Base-by-base conservation (phyloP, 805 yeast genomes). In the Zygosaccharomyces gambellarensis region DNA sequence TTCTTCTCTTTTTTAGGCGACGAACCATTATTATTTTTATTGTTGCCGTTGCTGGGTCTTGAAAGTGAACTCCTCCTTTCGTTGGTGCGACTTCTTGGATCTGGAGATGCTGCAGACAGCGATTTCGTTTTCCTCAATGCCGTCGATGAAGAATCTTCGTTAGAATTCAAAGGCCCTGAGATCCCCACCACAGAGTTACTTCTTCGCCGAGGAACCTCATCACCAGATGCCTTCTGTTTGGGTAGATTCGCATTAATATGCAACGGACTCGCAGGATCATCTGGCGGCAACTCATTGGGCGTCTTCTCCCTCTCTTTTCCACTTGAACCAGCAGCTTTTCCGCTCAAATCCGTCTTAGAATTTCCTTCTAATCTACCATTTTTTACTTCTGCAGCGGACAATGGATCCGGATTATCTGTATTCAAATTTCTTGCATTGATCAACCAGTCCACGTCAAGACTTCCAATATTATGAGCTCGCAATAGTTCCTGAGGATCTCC, bases 71-170 rank as follows among this genome's bases (percentile, higher is more conserved):
- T 29, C 14, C 54, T 47, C 31, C 56, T 47, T 14, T 28, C 31
- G 6, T 44, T 36, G 12, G 19, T 32, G 10, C 25, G 23, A 7
- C 10, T 12, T 27, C 36, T 17, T 42, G 32, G 34, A 11, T 44
- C 22, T 9, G 51, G 27, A 22, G 56, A 48, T 5, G 57, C 52
- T 1, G 47, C 61, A 5, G 73, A 67, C 10, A 63, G 48, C 1
- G 75, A 71, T 41, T 62, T 64, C 7, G 73, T 61, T 42, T 67
- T 57, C 47, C 68, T 59, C 31, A 63, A 52, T 28, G 46, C 22
- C 47, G 28, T 42, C 29, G 36, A 17, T 6, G 45, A 42, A 12
- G 36, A 12, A 12, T 31, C 42, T 23, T 30, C 43, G 22, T 29
- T 27, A 14, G 31, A 41, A 12, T 42, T 39, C 14, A 11, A n/a